Base-by-base conservation (phyloP, 192 early-diverging fungal species). In the Spizellomyces punctatus region DNA sequence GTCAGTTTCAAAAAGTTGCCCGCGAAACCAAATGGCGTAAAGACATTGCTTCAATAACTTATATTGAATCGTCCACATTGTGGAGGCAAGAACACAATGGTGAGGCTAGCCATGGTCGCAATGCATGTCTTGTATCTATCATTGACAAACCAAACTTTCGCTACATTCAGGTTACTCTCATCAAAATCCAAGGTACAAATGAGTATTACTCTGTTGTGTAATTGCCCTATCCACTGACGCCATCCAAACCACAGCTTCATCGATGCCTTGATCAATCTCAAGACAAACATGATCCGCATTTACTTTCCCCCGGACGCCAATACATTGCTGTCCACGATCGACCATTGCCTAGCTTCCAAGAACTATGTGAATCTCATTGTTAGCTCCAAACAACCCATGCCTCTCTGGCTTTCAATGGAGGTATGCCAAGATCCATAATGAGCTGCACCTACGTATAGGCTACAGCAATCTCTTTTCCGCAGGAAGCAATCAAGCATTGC, bases 51-150 rank as follows among this genome's bases (percentile, higher is more conserved):
- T 78, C 75, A n/a, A 17, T 82, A 17, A 82, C 81, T 55, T 82
- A 82, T 60, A 73, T 82, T 21, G 79, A 82, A 55, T 70, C 74
- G 8, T 68, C 60, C 36, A 82, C 81, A 12, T 56, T 82, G 4
- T 82, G 81, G 81, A 47, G 81, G n/a, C 81, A 82, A 71, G 81
- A 82, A 46, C 81, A 82, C 59, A 82, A 82, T 50, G 81, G 80
- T 54, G 22, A 36, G 16, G n/a, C 12, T 19, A 2, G 1, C 17
- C 50, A 54, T n/a, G 17, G 0, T 54, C 50, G 17, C 1, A 54
- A 36, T 3, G 27, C 27, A 36, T 36, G 27, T 36, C 27, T 36
- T 36, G 3, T 36, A 36, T 36, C 27, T 36, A 36, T 36, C 50
- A 4, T 12, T 19, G 17, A 19, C 5, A 16, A 12, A 61, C 36